Evolutionary conservation across 2,329 filamentous ascomycete genomes (phyloP).

Genomic region (Arthrobotrys pseudoclavata): DNA sequence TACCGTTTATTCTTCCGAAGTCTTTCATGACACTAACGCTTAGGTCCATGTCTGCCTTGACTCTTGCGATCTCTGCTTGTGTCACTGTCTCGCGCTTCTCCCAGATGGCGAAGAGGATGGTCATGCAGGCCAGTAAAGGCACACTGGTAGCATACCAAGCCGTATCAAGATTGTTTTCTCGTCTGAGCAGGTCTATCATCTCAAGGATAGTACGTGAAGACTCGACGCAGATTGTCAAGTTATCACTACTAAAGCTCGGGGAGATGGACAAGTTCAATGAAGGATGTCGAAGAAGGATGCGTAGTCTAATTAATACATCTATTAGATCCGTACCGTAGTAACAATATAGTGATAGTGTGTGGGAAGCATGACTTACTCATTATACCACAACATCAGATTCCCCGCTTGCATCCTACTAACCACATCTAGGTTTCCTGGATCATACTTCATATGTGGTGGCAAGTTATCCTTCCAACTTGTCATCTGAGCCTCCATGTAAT

Average conservation of each 20-base stretch:
- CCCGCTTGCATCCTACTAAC: slow-evolving; percentile 70
- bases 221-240: slow-evolving; percentile 76
- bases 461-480: slow-evolving; percentile 75
- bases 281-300: slow-evolving; percentile 74
- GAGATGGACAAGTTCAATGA: slow-evolving; percentile 73
- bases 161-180: slow-evolving; percentile 77
- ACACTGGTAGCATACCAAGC: slow-evolving; percentile 82
- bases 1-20: slow-evolving; percentile 77
- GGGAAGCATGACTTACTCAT: slow-evolving; percentile 67
- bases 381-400: slow-evolving; percentile 71
- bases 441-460: slow-evolving; percentile 73
- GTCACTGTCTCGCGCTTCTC: slow-evolving; percentile 75
- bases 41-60: slow-evolving; percentile 77
- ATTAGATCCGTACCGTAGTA: neutral
- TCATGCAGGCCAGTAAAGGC: slow-evolving; percentile 80
- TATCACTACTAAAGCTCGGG: slow-evolving; percentile 72
- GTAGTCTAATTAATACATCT: slow-evolving; percentile 65
- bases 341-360: neutral
- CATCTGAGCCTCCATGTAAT: slow-evolving; percentile 76
- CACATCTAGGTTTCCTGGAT: slow-evolving; percentile 66
- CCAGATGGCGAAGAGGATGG: slow-evolving; percentile 77
- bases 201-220: slow-evolving; percentile 76
- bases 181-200: slow-evolving; percentile 73
- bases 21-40: slow-evolving; percentile 79
- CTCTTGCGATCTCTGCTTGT: slow-evolving; percentile 71